Percentiles rank a stretch among this genome's conserved stretches.
Conservation (phyloP, 2,329 filamentous ascomycete genomes). For the Trichophaea hybrida region DNA sequence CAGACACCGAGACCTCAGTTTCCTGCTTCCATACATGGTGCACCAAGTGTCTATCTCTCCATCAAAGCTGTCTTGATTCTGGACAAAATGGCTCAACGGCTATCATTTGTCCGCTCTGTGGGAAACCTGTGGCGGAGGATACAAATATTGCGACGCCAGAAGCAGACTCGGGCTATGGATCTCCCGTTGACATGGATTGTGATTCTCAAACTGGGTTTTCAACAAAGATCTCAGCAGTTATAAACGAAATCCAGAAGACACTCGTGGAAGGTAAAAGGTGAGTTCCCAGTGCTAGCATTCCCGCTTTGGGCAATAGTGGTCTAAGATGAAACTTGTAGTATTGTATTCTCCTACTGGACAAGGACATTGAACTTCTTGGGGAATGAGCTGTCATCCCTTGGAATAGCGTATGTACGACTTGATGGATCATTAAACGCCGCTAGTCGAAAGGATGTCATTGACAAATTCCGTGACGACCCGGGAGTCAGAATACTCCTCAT, state of each 20-base stretch:
- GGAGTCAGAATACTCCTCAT: background rate
- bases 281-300: background rate
- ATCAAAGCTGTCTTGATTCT: background rate
- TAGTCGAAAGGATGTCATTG: background rate
- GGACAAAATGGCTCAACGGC: background rate
- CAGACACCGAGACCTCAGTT: background rate
- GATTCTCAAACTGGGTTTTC: background rate
- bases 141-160: background rate
- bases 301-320: background rate
- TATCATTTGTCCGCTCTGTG: background rate
- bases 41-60: background rate
- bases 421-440: constrained; percentile 1
- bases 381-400: background rate
- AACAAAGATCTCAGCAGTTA: constrained; percentile 2
- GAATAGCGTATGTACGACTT: background rate
- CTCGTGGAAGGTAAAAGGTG: background rate
- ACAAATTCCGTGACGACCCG: background rate
- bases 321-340: background rate
- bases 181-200: background rate
- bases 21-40: background rate
- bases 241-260: background rate
- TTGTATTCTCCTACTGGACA: constrained; percentile 5
- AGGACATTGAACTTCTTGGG: background rate
- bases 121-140: background rate
- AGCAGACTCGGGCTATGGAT: background rate